Evolutionary conservation across 2,329 filamentous ascomycete genomes (phyloP).

Genomic region (Fusarium luffae): DNA sequence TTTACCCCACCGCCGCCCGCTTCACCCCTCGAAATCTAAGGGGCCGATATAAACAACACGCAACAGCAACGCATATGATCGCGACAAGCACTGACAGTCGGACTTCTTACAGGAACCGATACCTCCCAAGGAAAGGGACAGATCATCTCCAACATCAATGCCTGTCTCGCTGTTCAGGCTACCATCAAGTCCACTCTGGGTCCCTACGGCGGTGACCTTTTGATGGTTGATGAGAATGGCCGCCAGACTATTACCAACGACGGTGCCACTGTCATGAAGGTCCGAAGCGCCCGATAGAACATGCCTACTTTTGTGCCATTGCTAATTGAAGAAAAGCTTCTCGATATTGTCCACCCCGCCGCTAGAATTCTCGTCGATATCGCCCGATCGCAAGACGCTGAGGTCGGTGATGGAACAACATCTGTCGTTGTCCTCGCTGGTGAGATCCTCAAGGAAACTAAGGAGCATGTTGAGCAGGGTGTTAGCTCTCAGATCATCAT

Average conservation of each 20-base stretch:
- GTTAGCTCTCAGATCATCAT: slow-evolving; percentile 98
- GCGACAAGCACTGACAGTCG: slow-evolving; percentile 35
- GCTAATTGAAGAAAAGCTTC: slow-evolving; percentile 67
- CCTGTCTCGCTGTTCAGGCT: slow-evolving; percentile 92
- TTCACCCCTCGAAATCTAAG: slow-evolving; percentile 39
- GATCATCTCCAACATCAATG: slow-evolving; percentile 98
- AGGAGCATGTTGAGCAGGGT: slow-evolving; percentile 94
- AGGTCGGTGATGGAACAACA: slow-evolving; percentile 97
- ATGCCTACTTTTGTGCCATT: neutral
- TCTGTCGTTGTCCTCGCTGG: slow-evolving; percentile 98
- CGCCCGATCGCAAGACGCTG: slow-evolving; percentile 97
- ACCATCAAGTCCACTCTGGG: slow-evolving; percentile 97
- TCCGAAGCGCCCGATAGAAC: slow-evolving; percentile 49
- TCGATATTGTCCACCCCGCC: slow-evolving; percentile 98
- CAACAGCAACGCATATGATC: slow-evolving; percentile 4
- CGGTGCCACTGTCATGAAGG: slow-evolving; percentile 99
- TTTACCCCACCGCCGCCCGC: slow-evolving; percentile 54
- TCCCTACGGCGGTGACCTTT: slow-evolving; percentile 94
- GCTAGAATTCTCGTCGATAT: slow-evolving; percentile 98
- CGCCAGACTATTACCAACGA: slow-evolving; percentile 98
- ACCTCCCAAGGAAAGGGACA: slow-evolving; percentile 97
- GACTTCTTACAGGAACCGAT: slow-evolving; percentile 79
- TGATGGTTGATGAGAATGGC: slow-evolving; percentile 96
- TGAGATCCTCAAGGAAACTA: slow-evolving; percentile 96
- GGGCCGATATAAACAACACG: slow-evolving; percentile 18